These are phyloP conservation scores for Nelumbo lutea DNA, from an alignment of 164 flowering plant species.

Conservation along the genomic window DNA sequence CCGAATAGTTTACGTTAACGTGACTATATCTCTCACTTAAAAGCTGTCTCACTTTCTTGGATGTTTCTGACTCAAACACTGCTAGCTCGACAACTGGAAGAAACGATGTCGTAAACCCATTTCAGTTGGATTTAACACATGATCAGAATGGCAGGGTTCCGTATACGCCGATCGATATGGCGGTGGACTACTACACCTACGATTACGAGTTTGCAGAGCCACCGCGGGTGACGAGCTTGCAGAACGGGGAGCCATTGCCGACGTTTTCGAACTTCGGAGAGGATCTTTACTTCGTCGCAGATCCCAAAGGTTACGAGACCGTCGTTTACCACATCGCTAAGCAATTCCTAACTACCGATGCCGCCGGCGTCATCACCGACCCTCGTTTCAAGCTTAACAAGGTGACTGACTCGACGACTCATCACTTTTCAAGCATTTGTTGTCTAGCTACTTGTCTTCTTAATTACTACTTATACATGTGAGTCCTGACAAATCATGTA, in stretches of 20 bases:
- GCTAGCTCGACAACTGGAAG: too few species aligned
- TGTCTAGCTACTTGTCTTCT: too few species aligned
- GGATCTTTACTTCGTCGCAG: constrained; percentile 35
- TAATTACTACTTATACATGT: too few species aligned
- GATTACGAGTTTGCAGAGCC: constrained; percentile 44
- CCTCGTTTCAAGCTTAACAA: constrained; percentile 24
- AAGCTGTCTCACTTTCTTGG: too few species aligned
- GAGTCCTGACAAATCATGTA: too few species aligned
- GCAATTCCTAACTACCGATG: constrained; percentile 23
- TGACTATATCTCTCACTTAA: too few species aligned
- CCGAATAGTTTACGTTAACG: too few species aligned
- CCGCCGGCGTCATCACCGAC: constrained; percentile 21
- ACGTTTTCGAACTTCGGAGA: constrained; percentile 32
- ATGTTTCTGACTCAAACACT: too few species aligned
- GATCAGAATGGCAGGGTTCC: constrained; percentile 17
- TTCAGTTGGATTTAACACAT: too few species aligned
- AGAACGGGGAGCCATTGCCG: constrained; percentile 29
- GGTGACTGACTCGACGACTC: constrained; percentile 5
- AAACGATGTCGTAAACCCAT: too few species aligned
- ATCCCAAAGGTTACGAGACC: constrained; percentile 35
- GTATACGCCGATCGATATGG: constrained; percentile 26
- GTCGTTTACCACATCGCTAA: constrained; percentile 26
- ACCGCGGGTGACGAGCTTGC: constrained; percentile 40
- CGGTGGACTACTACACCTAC: constrained; percentile 24
- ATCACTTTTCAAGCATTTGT: too few species aligned